Evolutionary conservation across 2,329 filamentous ascomycete genomes (phyloP).

Genomic region (Onygenales sp.): DNA sequence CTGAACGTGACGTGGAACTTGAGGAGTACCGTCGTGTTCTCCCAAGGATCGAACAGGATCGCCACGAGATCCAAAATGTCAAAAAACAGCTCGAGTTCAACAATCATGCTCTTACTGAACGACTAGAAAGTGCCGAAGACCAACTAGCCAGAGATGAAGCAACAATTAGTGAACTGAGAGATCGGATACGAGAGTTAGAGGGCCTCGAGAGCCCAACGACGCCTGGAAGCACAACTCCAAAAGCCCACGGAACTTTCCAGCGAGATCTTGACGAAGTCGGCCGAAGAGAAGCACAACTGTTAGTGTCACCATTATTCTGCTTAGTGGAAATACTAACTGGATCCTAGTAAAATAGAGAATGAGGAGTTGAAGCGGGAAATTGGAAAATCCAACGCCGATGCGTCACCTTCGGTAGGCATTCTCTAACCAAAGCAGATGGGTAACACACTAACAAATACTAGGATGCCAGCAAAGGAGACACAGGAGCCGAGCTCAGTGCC

Average conservation of each 20-base stretch:
- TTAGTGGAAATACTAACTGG: slow-evolving; percentile 12
- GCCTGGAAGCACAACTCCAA: slow-evolving; percentile 29
- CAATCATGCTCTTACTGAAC: slow-evolving; percentile 37
- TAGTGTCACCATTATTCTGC: slow-evolving; percentile 8
- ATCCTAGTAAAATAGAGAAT: slow-evolving; percentile 29
- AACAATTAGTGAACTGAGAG: slow-evolving; percentile 32
- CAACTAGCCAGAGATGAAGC: slow-evolving; percentile 33
- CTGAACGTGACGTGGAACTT: slow-evolving; percentile 32
- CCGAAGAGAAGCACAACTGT: slow-evolving; percentile 30
- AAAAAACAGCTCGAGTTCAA: slow-evolving; percentile 41
- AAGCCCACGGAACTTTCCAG: slow-evolving; percentile 29
- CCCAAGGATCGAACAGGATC: slow-evolving; percentile 39
- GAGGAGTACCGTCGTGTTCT: slow-evolving; percentile 37
- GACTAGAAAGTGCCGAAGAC: slow-evolving; percentile 34
- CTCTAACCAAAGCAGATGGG: background rate
- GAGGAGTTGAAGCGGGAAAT: slow-evolving; percentile 30
- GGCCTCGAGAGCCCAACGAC: slow-evolving; percentile 30
- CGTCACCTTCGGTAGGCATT: slow-evolving; percentile 13
- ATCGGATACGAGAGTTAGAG: slow-evolving; percentile 34
- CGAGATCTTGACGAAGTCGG: slow-evolving; percentile 34
- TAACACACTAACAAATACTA: slow-evolving; percentile 9
- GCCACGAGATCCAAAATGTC: slow-evolving; percentile 37
- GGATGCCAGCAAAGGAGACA: slow-evolving; percentile 18
- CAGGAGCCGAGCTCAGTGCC: slow-evolving; percentile 23
- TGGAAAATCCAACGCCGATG: slow-evolving; percentile 20